Percentiles rank a stretch among this genome's conserved stretches.
Evolutionary conservation across 2,329 filamentous ascomycete species (phyloP).

Genomic region (Hymenotorrendiella dingleyae): DNA sequence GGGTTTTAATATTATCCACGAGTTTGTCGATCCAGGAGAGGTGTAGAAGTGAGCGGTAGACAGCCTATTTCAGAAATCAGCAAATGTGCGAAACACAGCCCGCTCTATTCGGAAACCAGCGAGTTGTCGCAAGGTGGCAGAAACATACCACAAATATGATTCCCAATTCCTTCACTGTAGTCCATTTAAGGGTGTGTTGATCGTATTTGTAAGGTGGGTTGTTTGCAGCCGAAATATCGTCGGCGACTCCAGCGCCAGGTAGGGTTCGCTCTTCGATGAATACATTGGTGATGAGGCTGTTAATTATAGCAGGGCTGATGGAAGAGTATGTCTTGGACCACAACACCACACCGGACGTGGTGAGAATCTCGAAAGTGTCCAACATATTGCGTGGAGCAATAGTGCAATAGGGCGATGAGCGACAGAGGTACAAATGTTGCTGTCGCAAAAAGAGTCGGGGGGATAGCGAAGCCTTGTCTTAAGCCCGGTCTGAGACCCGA

Average conservation of each 20-base stretch:
- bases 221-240: constrained; percentile 52
- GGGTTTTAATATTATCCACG: constrained; percentile 86
- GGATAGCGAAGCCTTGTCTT: not conserved
- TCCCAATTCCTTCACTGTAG: constrained; percentile 83
- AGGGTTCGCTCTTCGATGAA: constrained; percentile 91
- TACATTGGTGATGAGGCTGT: constrained; percentile 90
- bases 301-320: constrained; percentile 77
- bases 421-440: not conserved
- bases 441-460: constrained; percentile 1
- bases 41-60: constrained; percentile 92
- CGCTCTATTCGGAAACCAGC: too few relatives aligned
- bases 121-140: too few relatives aligned
- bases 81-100: too few relatives aligned
- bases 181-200: constrained; percentile 93
- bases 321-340: constrained; percentile 87
- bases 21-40: constrained; percentile 96
- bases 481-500: too few relatives aligned
- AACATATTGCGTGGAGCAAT: constrained; percentile 54
- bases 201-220: constrained; percentile 82
- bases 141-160: constrained; percentile 83
- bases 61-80: constrained; percentile 55
- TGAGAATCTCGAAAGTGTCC: constrained; percentile 94
- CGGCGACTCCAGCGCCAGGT: constrained; percentile 48
- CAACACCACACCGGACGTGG: constrained; percentile 90
- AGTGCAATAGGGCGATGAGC: not conserved